Evolutionary conservation across 148 eudicot species (phyloP), one percentile per base, ranked within the genome.

Genomic region (Oxyria digyna): DNA sequence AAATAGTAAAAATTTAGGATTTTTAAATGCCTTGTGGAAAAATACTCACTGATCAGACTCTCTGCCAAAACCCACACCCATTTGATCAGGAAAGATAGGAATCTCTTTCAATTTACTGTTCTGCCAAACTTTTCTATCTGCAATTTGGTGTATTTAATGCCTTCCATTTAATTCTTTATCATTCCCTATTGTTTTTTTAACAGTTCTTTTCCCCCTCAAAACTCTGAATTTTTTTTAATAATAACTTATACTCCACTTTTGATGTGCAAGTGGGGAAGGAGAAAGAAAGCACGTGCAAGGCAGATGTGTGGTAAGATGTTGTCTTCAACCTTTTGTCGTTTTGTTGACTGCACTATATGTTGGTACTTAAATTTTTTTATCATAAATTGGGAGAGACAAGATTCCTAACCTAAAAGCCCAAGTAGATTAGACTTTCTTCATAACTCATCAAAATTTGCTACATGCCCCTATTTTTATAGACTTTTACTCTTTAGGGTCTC

Each of bases 241-340:
- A 13, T 15, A 54, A 54, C 15, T 54, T 23, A 54, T 23, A 54
- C 0, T 8, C 10, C 26, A 14, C 6, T 14, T 59, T 59, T 31
- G 1, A 29, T 27, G n/a, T 59, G 38, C 65, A 27, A 59, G 65
- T 59, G 65, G 65, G 63, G 73, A 70, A 79, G 62, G 66, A 71
- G 67, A 72, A 43, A 70, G 81, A 76, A 71, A 76, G 83, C 87
- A 89, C 87, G 81, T 89, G 92, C 80, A 67, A 48, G 46, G 86
- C 89, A 81, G 75, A 71, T 84, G 82, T 67, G 72, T 20, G 50
- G 73, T 72, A 71, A 68, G 66, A 72, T 69, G 77, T 43, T 67
- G 74, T 43, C 71, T 54, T 69, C 73, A 71, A 67, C 71, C 45
- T 54, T 85, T 78, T 83, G 96, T 85, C 87, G 76, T 84, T 76